Evolutionary conservation across 192 early-diverging fungal genomes (phyloP).

Genomic region (Rhizophagus clarus): DNA sequence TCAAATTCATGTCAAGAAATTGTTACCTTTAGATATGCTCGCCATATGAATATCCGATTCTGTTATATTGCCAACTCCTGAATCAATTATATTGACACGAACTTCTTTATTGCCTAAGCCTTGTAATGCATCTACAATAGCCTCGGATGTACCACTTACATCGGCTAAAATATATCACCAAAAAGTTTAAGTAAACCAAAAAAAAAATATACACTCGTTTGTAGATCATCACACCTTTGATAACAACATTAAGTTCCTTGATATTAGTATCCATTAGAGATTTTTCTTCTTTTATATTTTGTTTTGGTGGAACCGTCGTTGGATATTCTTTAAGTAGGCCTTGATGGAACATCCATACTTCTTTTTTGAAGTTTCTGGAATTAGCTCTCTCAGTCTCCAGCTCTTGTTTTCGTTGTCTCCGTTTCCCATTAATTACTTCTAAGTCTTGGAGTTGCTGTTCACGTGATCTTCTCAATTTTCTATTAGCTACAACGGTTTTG

Average conservation of each 20-base stretch:
- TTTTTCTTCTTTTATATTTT: constrained; percentile 39
- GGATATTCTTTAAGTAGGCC: constrained; percentile 60
- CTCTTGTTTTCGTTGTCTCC: constrained; percentile 56
- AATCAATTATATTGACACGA: constrained; percentile 67
- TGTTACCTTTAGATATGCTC: constrained; percentile 38
- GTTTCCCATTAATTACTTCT: constrained; percentile 77
- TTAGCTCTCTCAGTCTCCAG: constrained; percentile 54
- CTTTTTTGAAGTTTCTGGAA: constrained; percentile 56
- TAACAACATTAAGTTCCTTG: constrained; percentile 59
- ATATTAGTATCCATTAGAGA: constrained; percentile 42
- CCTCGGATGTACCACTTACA: constrained; percentile 92
- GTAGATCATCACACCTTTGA: constrained; percentile 61
- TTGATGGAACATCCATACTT: constrained; percentile 67
- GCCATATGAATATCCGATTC: constrained; percentile 87
- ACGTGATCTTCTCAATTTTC: constrained; percentile 63
- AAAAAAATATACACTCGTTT: neutral
- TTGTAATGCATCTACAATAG: constrained; percentile 73
- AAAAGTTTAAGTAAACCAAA: constrained; percentile 19
- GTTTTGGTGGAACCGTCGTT: constrained; percentile 41
- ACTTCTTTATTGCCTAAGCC: constrained; percentile 82
- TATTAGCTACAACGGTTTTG: constrained; percentile 72
- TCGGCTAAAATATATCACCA: constrained; percentile 57
- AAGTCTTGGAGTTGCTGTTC: constrained; percentile 64
- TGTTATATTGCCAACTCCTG: constrained; percentile 83
- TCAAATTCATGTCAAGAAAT: neutral